Conservation (phyloP, 2,329 filamentous ascomycete species). For the Pseudocercospora fuligena region DNA sequence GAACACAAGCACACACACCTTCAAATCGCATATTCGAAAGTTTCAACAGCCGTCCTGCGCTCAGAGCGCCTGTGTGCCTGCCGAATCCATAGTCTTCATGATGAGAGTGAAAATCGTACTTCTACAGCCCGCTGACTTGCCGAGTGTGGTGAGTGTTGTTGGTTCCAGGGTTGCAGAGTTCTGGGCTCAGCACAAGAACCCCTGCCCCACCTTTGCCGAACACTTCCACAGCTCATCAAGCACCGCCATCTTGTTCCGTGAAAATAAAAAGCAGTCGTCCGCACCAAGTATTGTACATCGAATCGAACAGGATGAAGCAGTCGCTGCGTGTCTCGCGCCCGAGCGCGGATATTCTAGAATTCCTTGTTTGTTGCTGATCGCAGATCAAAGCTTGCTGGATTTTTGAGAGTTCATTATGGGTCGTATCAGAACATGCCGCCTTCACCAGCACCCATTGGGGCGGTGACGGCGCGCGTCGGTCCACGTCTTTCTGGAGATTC, state of each 20-base stretch:
- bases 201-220: not conserved
- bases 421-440: constrained; percentile 30
- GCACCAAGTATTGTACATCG: constrained; percentile 11
- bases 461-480: constrained; percentile 19
- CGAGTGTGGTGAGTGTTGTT: not conserved
- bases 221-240: not conserved
- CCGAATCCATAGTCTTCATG: constrained; percentile 9
- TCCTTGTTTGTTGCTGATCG: constrained; percentile 19
- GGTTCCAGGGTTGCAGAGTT: not conserved
- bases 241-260: not conserved
- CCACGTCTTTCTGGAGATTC: constrained; percentile 20
- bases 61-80: not conserved
- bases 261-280: constrained; percentile 7
- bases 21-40: not conserved
- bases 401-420: constrained; percentile 12
- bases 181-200: not conserved
- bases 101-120: not conserved
- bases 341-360: constrained; percentile 6
- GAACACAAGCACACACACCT: not conserved
- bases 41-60: constrained; percentile 3
- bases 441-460: constrained; percentile 19
- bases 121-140: not conserved
- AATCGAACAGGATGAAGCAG: constrained; percentile 9
- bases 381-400: constrained; percentile 19
- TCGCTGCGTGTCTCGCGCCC: constrained; percentile 11